Evolutionary conservation across 768 basidiomycete species (phyloP).

Genomic region (Tulasnella sp.): DNA sequence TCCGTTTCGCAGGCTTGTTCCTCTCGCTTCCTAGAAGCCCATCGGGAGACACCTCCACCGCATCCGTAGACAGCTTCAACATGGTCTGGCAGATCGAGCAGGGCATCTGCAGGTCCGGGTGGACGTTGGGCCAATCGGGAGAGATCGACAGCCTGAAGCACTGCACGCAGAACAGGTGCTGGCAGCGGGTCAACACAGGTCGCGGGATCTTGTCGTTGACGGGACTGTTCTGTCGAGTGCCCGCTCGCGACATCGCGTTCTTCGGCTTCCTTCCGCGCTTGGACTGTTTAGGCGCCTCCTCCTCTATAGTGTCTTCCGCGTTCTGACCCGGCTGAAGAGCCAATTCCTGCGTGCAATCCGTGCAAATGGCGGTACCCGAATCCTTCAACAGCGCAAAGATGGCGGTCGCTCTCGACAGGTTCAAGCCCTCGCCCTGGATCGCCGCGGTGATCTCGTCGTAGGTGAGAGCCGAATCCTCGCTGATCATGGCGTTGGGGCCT

Average conservation of each 20-base stretch:
- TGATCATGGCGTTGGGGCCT: conserved; percentile 42
- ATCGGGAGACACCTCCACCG: conserved; percentile 74
- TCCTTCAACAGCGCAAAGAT: conserved; percentile 83
- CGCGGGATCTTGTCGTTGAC: conserved; percentile 42
- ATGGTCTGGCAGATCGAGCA: conserved; percentile 77
- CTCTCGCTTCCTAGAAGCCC: conserved; percentile 35
- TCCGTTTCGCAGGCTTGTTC: conserved; percentile 27
- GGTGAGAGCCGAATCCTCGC: conserved; percentile 44
- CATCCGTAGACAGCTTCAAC: conserved; percentile 61
- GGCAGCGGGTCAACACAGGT: conserved; percentile 83
- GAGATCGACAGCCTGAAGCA: conserved; percentile 82
- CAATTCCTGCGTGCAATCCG: conserved; percentile 80
- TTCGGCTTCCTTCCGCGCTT: conserved; percentile 45
- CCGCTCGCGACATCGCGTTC: conserved; percentile 51
- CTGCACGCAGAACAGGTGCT: conserved; percentile 83
- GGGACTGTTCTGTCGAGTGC: conserved; percentile 74
- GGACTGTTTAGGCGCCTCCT: conserved; percentile 15
- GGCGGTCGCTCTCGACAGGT: conserved; percentile 62
- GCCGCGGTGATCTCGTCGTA: conserved; percentile 77
- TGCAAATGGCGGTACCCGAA: conserved; percentile 81
- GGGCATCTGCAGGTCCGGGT: conserved; percentile 50
- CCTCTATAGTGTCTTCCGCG: background rate
- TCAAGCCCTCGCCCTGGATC: conserved; percentile 77
- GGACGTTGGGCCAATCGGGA: conserved; percentile 73
- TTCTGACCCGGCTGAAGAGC: conserved; percentile 42